phyloP scores from a whole-genome alignment of 2,329 filamentous ascomycete genomes.

The Pseudogymnoascus sp. region DNA sequence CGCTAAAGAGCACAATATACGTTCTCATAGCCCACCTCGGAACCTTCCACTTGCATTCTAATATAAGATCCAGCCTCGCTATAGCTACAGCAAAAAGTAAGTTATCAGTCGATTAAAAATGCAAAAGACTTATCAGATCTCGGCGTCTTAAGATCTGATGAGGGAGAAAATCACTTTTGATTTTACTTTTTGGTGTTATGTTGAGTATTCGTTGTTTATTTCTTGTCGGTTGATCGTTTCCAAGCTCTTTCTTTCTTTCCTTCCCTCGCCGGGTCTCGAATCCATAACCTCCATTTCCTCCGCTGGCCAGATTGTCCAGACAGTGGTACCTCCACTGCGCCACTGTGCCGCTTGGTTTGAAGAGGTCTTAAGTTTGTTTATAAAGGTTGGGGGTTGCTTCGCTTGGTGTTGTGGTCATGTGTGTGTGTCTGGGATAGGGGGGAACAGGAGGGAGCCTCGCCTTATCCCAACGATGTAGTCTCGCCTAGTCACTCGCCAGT shows the following conservation, averaged over 20 bases:
- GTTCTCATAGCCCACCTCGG: background rate
- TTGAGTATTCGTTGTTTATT: background rate
- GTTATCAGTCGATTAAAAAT: background rate
- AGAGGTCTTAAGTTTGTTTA: background rate
- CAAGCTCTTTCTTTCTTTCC: too few species aligned
- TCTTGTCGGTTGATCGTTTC: background rate
- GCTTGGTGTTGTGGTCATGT: background rate
- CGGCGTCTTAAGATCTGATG: background rate
- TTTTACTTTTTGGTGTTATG: background rate
- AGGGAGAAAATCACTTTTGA: background rate
- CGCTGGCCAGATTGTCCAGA: conserved; percentile 1
- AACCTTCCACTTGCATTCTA: background rate
- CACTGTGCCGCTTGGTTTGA: background rate
- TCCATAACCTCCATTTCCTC: background rate
- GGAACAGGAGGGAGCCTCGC: background rate
- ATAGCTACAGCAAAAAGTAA: background rate
- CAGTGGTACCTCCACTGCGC: conserved; percentile 2
- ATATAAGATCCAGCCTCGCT: background rate
- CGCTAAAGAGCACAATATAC: background rate
- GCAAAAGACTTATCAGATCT: background rate
- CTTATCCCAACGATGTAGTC: background rate
- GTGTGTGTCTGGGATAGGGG: background rate
- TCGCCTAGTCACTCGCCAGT: background rate
- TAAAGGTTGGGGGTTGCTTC: background rate
- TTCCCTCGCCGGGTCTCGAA: background rate